phyloP scores from a whole-genome alignment of 768 basidiomycete genomes.

The Lentinula detonsa region DNA sequence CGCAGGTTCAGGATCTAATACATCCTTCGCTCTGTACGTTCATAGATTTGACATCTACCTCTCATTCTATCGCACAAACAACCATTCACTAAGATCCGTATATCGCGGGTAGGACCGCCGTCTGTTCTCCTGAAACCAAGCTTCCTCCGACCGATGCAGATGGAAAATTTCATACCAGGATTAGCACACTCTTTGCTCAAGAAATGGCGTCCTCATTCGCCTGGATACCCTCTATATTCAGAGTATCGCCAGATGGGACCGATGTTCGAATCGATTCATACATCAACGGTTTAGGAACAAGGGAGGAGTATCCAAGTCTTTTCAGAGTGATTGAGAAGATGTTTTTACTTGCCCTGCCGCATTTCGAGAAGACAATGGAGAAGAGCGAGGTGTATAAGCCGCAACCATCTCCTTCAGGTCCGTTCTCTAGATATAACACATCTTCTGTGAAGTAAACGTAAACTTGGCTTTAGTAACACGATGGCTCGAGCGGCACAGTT shows the following conservation, averaged over 20 bases:
- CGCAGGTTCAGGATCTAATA: conserved; percentile 12
- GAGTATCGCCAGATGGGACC: conserved; percentile 8
- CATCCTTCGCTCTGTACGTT: conserved; percentile 13
- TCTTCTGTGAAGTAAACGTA: too few species aligned
- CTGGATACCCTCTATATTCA: conserved; percentile 14
- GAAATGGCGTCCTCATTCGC: conserved; percentile 7
- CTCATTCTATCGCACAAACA: neutral
- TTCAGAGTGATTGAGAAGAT: conserved; percentile 12
- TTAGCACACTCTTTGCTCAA: neutral
- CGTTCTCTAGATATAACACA: neutral
- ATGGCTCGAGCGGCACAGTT: neutral
- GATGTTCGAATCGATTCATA: conserved; percentile 11
- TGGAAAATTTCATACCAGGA: neutral
- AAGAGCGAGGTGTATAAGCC: neutral
- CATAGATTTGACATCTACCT: neutral
- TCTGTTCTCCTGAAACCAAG: neutral
- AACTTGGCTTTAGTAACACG: neutral
- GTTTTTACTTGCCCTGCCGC: conserved; percentile 11
- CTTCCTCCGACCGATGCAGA: neutral
- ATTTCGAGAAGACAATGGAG: conserved; percentile 8
- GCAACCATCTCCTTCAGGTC: neutral
- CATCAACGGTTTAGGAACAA: conserved; percentile 14
- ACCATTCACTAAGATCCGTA: conserved; percentile 7
- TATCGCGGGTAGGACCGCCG: neutral
- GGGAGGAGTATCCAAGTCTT: conserved; percentile 7